Percentiles rank a stretch among this genome's conserved stretches.
Conservation (phyloP, 140 eudicot genomes). For the Senecio squalidus region DNA sequence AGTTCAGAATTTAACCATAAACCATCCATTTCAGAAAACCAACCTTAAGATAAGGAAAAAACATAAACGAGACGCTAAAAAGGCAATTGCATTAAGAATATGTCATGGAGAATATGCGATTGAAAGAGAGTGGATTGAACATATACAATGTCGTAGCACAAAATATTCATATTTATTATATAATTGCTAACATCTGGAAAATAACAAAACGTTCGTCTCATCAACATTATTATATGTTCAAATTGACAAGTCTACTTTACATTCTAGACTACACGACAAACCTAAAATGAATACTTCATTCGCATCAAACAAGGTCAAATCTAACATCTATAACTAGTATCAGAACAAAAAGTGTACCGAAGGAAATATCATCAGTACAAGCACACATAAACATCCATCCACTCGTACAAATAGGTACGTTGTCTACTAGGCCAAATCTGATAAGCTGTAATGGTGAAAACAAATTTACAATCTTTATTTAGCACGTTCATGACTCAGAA, state of each 20-base stretch:
- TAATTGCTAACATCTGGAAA: neutral
- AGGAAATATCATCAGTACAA: constrained; percentile 4
- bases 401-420: constrained; percentile 14
- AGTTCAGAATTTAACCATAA: neutral
- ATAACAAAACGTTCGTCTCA: constrained; percentile 3
- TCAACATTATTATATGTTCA: constrained; percentile 15
- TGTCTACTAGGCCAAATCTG: constrained; percentile 1
- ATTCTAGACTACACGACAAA: constrained; percentile 16
- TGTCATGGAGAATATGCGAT: too few relatives aligned
- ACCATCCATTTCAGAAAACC: neutral
- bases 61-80: neutral
- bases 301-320: constrained; percentile 6
- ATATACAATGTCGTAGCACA: constrained; percentile 6
- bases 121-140: neutral
- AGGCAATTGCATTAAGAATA: neutral
- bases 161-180: constrained; percentile 9
- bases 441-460: constrained; percentile 2
- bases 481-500: constrained; percentile 26
- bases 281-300: neutral
- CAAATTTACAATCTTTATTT: constrained; percentile 5
- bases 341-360: neutral
- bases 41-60: neutral
- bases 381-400: constrained; percentile 19
- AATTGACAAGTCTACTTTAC: constrained; percentile 17
- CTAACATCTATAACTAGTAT: constrained; percentile 2